A percentile compares a stretch with the other conserved stretches of the same genome.
phyloP scores from a whole-genome alignment of 1,284 basidiomycete genomes.

The Kalmanozyma brasiliensis region DNA sequence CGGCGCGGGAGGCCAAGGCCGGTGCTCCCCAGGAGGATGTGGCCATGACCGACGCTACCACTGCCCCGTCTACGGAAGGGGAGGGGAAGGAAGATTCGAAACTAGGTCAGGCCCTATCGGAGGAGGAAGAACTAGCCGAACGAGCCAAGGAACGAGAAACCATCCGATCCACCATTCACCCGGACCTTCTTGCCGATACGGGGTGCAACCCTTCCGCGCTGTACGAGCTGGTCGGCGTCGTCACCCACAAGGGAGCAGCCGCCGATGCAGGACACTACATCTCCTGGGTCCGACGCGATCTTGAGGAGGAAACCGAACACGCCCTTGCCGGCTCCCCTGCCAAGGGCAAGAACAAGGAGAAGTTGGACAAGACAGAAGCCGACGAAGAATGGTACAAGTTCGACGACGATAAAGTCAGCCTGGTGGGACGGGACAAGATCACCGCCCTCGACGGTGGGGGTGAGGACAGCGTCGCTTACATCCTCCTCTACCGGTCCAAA shows the following conservation, averaged over 20 bases:
- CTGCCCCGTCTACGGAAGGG: background rate
- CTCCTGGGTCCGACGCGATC: conserved; percentile 75
- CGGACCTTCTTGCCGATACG: conserved; percentile 76
- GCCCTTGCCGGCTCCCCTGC: background rate
- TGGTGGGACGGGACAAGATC: conserved; percentile 63
- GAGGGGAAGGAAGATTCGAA: conserved; percentile 9
- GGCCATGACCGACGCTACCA: conserved; percentile 73
- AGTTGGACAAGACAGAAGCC: conserved; percentile 32
- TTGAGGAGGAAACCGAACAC: conserved; percentile 19
- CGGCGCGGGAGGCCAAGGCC: conserved; percentile 19
- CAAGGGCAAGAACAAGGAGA: conserved; percentile 3
- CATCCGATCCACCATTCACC: conserved; percentile 72
- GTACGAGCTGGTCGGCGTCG: conserved; percentile 89
- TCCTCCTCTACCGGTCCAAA: conserved; percentile 61
- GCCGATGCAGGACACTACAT: conserved; percentile 96
- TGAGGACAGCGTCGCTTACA: conserved; percentile 66
- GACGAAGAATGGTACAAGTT: conserved; percentile 67
- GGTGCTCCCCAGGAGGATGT: conserved; percentile 69
- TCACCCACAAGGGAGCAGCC: conserved; percentile 95
- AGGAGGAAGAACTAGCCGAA: conserved; percentile 75
- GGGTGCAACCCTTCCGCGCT: conserved; percentile 80
- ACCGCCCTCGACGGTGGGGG: conserved; percentile 61
- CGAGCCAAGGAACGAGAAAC: conserved; percentile 50
- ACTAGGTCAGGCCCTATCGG: conserved; percentile 70
- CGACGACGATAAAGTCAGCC: conserved; percentile 64